Evolutionary conservation across 176 grass and related monocot species (phyloP).

Genomic region (Avena insularis): DNA sequence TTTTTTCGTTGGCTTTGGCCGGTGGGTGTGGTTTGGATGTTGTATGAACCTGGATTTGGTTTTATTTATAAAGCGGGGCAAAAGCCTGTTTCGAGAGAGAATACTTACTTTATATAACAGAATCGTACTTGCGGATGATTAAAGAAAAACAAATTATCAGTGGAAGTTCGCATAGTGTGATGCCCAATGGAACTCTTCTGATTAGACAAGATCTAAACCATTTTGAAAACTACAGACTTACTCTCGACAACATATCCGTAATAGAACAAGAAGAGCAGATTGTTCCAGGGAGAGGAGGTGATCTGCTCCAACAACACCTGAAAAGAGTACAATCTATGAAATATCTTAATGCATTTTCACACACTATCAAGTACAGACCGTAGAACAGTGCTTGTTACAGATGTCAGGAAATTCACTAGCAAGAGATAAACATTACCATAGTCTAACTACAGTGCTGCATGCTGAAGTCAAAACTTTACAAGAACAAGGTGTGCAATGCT

Average conservation of each 20-base stretch:
- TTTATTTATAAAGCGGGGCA: no score
- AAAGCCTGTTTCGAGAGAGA: no score
- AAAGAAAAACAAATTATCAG: neutral
- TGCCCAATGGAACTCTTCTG: neutral
- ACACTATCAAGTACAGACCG: neutral
- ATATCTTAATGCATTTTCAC: neutral
- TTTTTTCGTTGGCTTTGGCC: no score
- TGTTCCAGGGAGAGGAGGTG: conserved; percentile 81
- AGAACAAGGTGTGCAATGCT: neutral
- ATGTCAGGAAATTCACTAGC: neutral
- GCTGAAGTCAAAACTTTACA: conserved; percentile 21
- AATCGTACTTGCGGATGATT: neutral
- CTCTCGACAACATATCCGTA: conserved; percentile 90
- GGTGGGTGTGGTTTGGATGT: no score
- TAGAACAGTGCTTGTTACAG: neutral
- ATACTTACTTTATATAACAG: neutral
- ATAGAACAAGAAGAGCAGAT: conserved; percentile 86
- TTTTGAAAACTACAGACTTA: conserved; percentile 58
- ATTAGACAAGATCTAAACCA: neutral
- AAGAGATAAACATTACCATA: neutral
- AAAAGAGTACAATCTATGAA: conserved; percentile 39
- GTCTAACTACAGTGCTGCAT: neutral
- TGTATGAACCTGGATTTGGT: no score
- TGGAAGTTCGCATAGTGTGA: neutral
- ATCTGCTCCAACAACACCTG: conserved; percentile 89